Percentiles rank a stretch among this genome's conserved stretches.
Evolutionary conservation across 306 rosid species (phyloP).

Genomic region (Lathyrus tuberosus): DNA sequence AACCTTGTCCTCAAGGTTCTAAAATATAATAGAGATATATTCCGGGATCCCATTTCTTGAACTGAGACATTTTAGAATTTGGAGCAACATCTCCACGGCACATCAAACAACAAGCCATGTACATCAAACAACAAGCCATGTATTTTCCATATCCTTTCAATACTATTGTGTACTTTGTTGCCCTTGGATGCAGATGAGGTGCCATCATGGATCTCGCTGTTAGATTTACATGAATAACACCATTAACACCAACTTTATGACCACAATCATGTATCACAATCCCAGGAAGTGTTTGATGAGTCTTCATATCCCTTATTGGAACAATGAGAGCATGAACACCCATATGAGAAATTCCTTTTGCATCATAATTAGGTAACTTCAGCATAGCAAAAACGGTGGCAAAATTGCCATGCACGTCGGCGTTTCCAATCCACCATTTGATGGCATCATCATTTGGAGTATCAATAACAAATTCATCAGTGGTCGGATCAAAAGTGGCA

Average conservation of each 20-base stretch:
- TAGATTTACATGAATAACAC: no score
- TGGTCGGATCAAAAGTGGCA: conserved; percentile 82
- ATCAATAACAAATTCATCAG: conserved; percentile 79
- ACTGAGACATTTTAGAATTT: no score
- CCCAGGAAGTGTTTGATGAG: conserved; percentile 91
- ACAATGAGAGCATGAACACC: conserved; percentile 98
- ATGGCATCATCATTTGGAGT: conserved; percentile 97
- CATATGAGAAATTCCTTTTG: conserved; percentile 78
- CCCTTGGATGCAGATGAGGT: no score
- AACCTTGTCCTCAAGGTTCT: no score
- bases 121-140: no score
- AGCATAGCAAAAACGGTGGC: conserved; percentile 90
- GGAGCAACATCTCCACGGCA: no score
- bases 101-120: no score
- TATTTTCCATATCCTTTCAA: no score
- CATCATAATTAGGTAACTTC: conserved; percentile 65
- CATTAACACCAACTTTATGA: conserved; percentile 90
- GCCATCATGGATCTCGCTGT: no score
- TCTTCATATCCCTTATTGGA: conserved; percentile 82
- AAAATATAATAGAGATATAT: no score
- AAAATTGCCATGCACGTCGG: conserved; percentile 97
- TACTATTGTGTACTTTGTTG: no score
- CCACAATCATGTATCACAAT: conserved; percentile 97
- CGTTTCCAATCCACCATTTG: conserved; percentile 99
- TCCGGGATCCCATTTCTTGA: no score